Evolutionary conservation across 345 rosid species (phyloP).

Genomic region (Pseudoturritis turrita): DNA sequence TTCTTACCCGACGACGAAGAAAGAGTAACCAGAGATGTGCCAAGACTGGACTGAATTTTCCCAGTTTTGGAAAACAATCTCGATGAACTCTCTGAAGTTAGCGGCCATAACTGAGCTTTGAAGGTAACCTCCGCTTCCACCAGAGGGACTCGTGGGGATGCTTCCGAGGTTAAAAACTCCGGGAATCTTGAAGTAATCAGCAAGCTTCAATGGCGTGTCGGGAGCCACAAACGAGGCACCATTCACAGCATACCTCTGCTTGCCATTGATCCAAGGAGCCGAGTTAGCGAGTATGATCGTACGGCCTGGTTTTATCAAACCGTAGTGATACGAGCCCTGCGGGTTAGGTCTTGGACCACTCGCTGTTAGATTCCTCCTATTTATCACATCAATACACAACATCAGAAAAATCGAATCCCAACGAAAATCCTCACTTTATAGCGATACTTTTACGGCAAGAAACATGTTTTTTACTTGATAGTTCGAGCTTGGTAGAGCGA

Average conservation of each 20-base stretch:
- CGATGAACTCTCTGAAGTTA: conserved; percentile 63
- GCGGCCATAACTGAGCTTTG: conserved; percentile 72
- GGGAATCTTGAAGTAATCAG: conserved; percentile 77
- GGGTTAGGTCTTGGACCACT: conserved; percentile 98
- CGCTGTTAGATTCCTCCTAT: conserved; percentile 86
- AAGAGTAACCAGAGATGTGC: conserved; percentile 79
- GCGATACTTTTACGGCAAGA: background rate
- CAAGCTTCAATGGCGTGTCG: conserved; percentile 88
- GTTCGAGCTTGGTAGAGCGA: conserved; percentile 87
- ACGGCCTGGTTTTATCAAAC: conserved; percentile 69
- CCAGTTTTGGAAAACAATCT: conserved; percentile 82
- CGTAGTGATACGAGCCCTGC: conserved; percentile 97
- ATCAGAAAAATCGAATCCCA: background rate
- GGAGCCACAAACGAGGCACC: conserved; percentile 64
- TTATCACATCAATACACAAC: background rate
- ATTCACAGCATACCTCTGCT: conserved; percentile 80
- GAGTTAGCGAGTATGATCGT: conserved; percentile 67
- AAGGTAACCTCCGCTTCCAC: conserved; percentile 57
- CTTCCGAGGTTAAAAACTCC: conserved; percentile 82
- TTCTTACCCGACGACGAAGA: conserved; percentile 88
- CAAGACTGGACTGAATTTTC: conserved; percentile 81
- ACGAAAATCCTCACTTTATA: background rate
- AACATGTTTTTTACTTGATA: conserved; percentile 42
- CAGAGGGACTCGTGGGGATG: conserved; percentile 58
- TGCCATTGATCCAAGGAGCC: conserved; percentile 74